Base-by-base conservation (phyloP, 2,329 filamentous ascomycete species). In the Stachybotrys elegans region DNA sequence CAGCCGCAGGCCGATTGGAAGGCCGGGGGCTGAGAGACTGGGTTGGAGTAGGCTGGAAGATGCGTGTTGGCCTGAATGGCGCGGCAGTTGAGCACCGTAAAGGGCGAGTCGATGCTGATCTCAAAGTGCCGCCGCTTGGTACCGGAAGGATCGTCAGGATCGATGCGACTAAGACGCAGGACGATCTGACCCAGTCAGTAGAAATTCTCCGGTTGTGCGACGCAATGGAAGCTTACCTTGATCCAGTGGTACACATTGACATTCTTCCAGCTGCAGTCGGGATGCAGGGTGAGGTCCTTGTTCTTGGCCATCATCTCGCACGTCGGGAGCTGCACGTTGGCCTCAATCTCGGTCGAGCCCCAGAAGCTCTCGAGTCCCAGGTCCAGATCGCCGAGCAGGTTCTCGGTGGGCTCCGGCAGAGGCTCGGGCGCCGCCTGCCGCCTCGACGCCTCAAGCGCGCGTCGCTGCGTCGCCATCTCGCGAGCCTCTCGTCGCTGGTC, bases 241-340 rank as follows among this genome's bases (percentile, higher is more conserved):
- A 96, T 95, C 90, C 90, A 95, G 62, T 96, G 91, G 61, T 88
- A 89, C 43, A 96, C 90, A 57, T 93, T 88, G 42, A 95, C 92
- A 50, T 94, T 94, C 58, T 89, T 86, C 74, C 92, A 95, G 45
- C 89, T 95, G 43, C 89, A 95, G 60, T 95, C 90, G 43, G 92
- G 92, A 61, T 95, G 86, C 47, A 96, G 68, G 47, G 81, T 78
- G 29, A 78, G 44, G 8, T 64, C 63, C 60, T 76, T 77, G 57
- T 91, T 84, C 56, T 84, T 86, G 19, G 86, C 81, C 84, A 94
- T 91, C 58, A 84, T 84, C 54, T 88, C 81, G 59, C 91, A 96
- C 27, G 88, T 95, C 11, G 91, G 91, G 40, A 96, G 75, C 67
- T 95, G 89, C 9, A 95, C 88, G 49, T 86, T 93, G 72, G 95